These are phyloP conservation scores for Hygrophila difformis DNA, from an alignment of 257 asterid species.

Conservation along the genomic window DNA sequence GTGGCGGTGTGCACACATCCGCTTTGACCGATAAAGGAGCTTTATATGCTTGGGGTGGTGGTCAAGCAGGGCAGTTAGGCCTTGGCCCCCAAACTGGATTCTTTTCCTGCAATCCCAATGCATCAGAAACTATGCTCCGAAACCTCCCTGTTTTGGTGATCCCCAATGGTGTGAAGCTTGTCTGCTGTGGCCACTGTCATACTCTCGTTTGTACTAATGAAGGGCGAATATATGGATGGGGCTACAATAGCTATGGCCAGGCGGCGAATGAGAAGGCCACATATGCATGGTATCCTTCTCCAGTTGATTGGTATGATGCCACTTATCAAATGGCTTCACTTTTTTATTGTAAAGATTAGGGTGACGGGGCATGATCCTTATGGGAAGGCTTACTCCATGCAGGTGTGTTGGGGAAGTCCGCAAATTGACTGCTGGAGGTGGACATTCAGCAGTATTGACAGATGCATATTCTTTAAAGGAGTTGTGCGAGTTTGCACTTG, in stretches of 20 bases:
- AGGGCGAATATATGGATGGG: conserved; percentile 96
- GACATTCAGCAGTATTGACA: conserved; percentile 90
- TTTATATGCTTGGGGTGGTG: conserved; percentile 94
- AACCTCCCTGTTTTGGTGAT: conserved; percentile 74
- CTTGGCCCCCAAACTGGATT: conserved; percentile 73
- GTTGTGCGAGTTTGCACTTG: conserved; percentile 76
- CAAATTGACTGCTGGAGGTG: conserved; percentile 91
- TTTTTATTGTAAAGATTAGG: not conserved
- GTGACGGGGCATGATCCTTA: not conserved
- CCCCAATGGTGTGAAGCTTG: conserved; percentile 61
- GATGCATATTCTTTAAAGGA: conserved; percentile 95
- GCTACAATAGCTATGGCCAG: conserved; percentile 93
- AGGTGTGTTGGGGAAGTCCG: conserved; percentile 95
- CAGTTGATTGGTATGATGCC: conserved; percentile 78
- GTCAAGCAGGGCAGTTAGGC: conserved; percentile 91
- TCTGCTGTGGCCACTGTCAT: conserved; percentile 92
- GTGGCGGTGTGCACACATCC: conserved; percentile 95
- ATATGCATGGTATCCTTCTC: conserved; percentile 96
- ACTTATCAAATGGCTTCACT: not conserved
- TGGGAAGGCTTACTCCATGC: conserved; percentile 11
- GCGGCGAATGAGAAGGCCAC: conserved; percentile 91
- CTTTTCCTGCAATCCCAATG: conserved; percentile 46
- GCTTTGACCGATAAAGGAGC: conserved; percentile 79
- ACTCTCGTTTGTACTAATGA: conserved; percentile 76
- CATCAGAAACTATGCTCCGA: conserved; percentile 65